These are phyloP conservation scores for Vaccinium vitisidaea DNA, from an alignment of 148 eudicot species.

Conservation along the genomic window DNA sequence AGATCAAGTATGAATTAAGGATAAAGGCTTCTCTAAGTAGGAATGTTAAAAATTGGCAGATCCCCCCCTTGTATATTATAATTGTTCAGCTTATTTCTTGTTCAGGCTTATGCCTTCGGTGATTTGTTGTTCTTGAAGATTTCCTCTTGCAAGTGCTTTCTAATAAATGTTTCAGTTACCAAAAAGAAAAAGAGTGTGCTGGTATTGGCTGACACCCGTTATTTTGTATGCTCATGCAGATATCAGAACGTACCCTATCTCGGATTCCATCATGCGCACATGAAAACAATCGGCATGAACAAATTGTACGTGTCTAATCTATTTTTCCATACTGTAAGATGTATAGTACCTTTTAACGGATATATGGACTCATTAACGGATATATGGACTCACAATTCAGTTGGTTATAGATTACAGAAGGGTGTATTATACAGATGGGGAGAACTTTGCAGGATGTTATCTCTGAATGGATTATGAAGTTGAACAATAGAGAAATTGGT, in stretches of 20 bases:
- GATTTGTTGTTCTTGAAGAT: too few relatives aligned
- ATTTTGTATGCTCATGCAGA: slow-evolving; percentile 39
- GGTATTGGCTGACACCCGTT: neutral
- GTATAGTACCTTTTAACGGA: neutral
- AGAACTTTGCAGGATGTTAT: slow-evolving; percentile 68
- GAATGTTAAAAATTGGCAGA: too few relatives aligned
- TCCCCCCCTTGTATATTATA: too few relatives aligned
- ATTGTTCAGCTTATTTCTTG: too few relatives aligned
- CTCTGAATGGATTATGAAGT: slow-evolving; percentile 58
- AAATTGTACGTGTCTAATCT: slow-evolving; percentile 43
- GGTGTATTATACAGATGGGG: slow-evolving; percentile 72
- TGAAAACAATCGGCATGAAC: slow-evolving; percentile 81
- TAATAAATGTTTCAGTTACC: too few relatives aligned
- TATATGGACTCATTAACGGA: slow-evolving; percentile 9
- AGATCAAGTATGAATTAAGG: too few relatives aligned
- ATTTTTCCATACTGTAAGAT: neutral
- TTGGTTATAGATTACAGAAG: slow-evolving; percentile 65
- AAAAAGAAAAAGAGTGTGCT: neutral
- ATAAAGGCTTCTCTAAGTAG: too few relatives aligned
- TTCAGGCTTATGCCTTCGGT: too few relatives aligned
- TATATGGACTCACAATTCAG: slow-evolving; percentile 13
- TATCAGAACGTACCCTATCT: slow-evolving; percentile 47
- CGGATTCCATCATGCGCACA: slow-evolving; percentile 63
- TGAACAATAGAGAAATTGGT: slow-evolving; percentile 71
- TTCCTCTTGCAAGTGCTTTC: too few relatives aligned